Evolutionary conservation across 345 rosid species (phyloP).

Genomic region (Brassica juncea): DNA sequence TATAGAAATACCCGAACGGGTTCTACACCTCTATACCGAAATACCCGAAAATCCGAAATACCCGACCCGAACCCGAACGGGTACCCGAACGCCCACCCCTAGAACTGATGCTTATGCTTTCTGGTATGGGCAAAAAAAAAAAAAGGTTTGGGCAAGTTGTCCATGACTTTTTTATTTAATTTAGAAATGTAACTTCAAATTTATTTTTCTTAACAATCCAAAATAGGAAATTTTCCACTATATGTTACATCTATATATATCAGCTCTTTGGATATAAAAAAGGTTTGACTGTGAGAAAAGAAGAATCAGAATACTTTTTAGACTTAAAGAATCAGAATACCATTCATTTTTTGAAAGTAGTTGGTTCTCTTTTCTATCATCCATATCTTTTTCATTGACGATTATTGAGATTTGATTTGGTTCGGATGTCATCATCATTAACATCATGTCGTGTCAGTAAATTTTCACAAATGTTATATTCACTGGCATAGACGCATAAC

Average conservation of each 20-base stretch:
- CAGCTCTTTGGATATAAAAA: neutral
- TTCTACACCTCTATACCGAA: no score
- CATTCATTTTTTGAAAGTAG: constrained; percentile 4
- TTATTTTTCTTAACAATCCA: neutral
- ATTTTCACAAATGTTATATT: neutral
- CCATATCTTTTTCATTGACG: neutral
- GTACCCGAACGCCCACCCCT: no score
- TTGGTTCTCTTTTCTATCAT: constrained; percentile 5
- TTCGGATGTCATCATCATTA: constrained; percentile 4
- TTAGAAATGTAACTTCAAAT: neutral
- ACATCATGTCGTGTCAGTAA: neutral
- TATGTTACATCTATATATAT: neutral
- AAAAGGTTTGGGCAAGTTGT: constrained; percentile 4
- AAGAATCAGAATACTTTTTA: neutral
- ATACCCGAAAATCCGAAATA: no score
- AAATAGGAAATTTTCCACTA: neutral
- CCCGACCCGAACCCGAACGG: no score
- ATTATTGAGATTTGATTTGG: constrained; percentile 18
- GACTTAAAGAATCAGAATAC: constrained; percentile 12
- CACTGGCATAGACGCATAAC: neutral
- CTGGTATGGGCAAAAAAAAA: neutral
- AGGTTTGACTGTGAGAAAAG: constrained; percentile 18
- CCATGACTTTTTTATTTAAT: neutral
- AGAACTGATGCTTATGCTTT: constrained; percentile 16
- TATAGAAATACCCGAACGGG: no score